Conservation (phyloP, 441 rosid species). For the Populus hybrid region DNA sequence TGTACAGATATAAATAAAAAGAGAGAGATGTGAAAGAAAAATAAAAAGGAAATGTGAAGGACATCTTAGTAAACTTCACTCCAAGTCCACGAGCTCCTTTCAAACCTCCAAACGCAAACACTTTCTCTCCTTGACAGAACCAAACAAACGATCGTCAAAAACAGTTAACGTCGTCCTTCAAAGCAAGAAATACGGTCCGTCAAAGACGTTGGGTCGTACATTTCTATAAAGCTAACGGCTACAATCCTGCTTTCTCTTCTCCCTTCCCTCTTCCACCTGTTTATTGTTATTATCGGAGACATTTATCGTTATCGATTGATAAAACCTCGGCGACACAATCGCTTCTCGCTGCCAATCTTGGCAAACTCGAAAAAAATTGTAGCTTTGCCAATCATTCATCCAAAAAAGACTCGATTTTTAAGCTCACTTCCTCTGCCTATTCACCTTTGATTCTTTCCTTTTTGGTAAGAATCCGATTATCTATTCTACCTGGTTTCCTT, state of each 20-base stretch:
- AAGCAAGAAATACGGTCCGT: conserved; percentile 1
- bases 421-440: conserved; percentile 13
- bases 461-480: conserved; percentile 42
- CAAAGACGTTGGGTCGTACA: conserved; percentile 29
- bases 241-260: conserved; percentile 9
- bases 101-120: conserved; percentile 8
- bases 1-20: no score
- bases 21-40: no score
- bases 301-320: conserved; percentile 25
- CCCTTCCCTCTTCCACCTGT: background rate
- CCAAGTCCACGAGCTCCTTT: background rate
- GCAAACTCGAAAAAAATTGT: conserved; percentile 15
- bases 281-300: conserved; percentile 12
- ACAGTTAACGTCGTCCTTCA: conserved; percentile 18
- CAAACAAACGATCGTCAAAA: background rate
- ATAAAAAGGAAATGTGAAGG: background rate
- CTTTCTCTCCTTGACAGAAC: background rate
- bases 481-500: background rate
- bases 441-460: conserved; percentile 43
- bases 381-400: conserved; percentile 14
- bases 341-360: conserved; percentile 23
- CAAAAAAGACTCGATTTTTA: conserved; percentile 22
- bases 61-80: background rate
- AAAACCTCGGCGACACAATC: conserved; percentile 33
- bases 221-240: conserved; percentile 49